phyloP scores from a whole-genome alignment of 495 filamentous ascomycete species.

The Tuber indicum region DNA sequence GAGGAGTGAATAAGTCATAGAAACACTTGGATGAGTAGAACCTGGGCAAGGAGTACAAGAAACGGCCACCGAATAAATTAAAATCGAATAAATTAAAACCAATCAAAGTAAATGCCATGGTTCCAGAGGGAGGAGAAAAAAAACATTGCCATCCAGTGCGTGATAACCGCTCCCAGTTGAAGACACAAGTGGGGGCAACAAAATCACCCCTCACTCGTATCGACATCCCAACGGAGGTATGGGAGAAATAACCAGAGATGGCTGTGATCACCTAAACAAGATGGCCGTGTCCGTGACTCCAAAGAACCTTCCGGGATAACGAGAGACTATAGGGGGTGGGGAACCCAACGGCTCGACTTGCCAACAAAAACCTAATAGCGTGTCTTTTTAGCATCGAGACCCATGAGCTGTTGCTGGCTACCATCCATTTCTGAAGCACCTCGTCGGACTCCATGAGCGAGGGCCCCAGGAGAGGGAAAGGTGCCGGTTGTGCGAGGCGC shows the following conservation, averaged over 20 bases:
- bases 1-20: background rate
- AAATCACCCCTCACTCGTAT: background rate
- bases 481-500: conserved; percentile 19
- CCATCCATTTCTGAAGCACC: conserved; percentile 36
- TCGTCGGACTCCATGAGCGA: conserved; percentile 28
- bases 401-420: conserved; percentile 26
- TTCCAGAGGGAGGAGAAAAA: background rate
- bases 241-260: background rate
- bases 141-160: background rate
- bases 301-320: background rate
- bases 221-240: background rate
- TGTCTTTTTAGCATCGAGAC: conserved; percentile 31
- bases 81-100: background rate
- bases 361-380: conserved; percentile 14
- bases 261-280: background rate
- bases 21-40: background rate
- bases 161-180: background rate
- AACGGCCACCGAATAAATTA: background rate
- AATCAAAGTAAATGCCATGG: background rate
- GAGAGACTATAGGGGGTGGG: background rate
- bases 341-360: background rate
- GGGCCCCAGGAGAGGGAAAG: conserved; percentile 28
- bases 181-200: background rate
- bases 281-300: background rate
- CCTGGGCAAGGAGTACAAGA: background rate